Evolutionary conservation across 2,329 filamentous ascomycete species (phyloP).

Genomic region (Pseudocercospora cruenta): DNA sequence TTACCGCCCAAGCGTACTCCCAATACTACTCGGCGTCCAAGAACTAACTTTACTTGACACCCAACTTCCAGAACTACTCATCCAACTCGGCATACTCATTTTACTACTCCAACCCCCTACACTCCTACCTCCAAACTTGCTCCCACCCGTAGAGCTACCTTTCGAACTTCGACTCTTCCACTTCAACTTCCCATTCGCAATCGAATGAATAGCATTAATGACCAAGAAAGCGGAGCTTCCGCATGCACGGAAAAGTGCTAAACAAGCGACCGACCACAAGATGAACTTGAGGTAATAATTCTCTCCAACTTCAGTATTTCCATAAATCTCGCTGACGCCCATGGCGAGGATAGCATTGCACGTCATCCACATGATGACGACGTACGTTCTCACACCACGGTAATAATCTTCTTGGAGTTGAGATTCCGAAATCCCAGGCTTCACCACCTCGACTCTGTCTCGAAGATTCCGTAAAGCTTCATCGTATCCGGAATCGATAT

Average conservation of each 20-base stretch:
- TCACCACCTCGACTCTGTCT: conserved; percentile 82
- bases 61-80: conserved; percentile 42
- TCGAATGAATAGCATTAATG: conserved; percentile 79
- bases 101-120: conserved; percentile 42
- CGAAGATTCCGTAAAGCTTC: conserved; percentile 94
- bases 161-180: conserved; percentile 38
- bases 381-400: conserved; percentile 94
- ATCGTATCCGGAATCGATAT: conserved; percentile 97
- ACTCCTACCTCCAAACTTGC: conserved; percentile 35
- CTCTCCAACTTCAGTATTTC: conserved; percentile 67
- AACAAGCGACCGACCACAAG: conserved; percentile 82
- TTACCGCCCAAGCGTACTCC: conserved; percentile 29
- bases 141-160: conserved; percentile 14
- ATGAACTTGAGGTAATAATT: conserved; percentile 95
- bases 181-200: conserved; percentile 84
- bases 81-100: conserved; percentile 43
- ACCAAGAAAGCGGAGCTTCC: conserved; percentile 81
- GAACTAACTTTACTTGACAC: conserved; percentile 41
- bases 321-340: conserved; percentile 86
- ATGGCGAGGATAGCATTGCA: conserved; percentile 91
- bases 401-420: conserved; percentile 99
- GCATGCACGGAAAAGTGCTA: conserved; percentile 86
- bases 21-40: conserved; percentile 38
- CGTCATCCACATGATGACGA: conserved; percentile 94
- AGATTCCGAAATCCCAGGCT: conserved; percentile 64